Conservation (phyloP, 768 basidiomycete species). For the Hericium alpestre region DNA sequence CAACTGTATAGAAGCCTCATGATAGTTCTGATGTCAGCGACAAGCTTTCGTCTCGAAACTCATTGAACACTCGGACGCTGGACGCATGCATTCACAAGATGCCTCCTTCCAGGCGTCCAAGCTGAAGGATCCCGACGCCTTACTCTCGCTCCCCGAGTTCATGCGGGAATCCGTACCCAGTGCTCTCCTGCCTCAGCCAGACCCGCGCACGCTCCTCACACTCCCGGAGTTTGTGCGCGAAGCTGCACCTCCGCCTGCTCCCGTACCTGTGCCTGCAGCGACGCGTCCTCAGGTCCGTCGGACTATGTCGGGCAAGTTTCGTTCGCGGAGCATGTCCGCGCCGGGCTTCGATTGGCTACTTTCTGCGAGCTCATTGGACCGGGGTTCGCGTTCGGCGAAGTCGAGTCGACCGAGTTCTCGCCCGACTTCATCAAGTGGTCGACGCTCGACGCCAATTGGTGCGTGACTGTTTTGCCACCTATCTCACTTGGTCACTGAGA, state of each 20-base stretch:
- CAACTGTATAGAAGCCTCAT: constrained; percentile 1
- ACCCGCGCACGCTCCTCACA: constrained; percentile 13
- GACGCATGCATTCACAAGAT: constrained; percentile 74
- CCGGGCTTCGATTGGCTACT: constrained; percentile 24
- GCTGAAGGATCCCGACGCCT: constrained; percentile 28
- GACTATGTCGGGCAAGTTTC: constrained; percentile 19
- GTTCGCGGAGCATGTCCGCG: constrained; percentile 27
- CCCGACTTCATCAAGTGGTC: constrained; percentile 15
- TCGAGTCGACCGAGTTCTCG: constrained; percentile 19
- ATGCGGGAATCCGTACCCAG: constrained; percentile 12
- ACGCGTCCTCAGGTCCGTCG: constrained; percentile 21
- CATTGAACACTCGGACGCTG: constrained; percentile 56
- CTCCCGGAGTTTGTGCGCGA: constrained; percentile 34
- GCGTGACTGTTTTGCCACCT: neutral
- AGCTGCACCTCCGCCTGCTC: constrained; percentile 17
- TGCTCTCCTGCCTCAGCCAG: constrained; percentile 3
- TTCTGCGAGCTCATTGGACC: constrained; percentile 12
- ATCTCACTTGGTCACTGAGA: neutral
- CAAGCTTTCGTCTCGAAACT: constrained; percentile 70
- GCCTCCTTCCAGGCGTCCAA: constrained; percentile 36
- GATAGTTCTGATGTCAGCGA: constrained; percentile 33
- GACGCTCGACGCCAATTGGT: constrained; percentile 18
- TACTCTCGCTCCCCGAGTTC: constrained; percentile 44
- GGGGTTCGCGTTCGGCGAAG: constrained; percentile 9
- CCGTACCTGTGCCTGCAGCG: constrained; percentile 11